Percentiles rank a stretch among this genome's conserved stretches.
Conservation (phyloP, 1,284 basidiomycete genomes). For the Boletus sp. region DNA sequence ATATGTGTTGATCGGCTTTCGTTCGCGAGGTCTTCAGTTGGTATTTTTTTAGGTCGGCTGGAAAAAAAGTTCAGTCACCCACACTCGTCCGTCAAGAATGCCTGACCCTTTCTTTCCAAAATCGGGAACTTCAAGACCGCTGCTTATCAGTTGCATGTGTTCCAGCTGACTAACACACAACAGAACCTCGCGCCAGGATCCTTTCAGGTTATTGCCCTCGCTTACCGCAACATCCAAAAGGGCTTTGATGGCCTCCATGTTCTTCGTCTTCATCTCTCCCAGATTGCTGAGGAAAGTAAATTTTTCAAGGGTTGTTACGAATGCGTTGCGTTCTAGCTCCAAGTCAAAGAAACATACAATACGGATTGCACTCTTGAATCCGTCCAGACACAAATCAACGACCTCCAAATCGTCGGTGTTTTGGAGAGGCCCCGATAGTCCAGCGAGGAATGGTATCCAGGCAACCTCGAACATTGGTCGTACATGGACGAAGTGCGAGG, state of each 20-base stretch:
- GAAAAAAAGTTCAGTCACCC: constrained; percentile 11
- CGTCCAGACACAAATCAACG: constrained; percentile 91
- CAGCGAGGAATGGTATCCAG: constrained; percentile 96
- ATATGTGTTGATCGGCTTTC: constrained; percentile 98
- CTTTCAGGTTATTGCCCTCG: constrained; percentile 93
- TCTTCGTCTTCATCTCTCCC: constrained; percentile 98
- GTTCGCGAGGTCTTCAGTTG: constrained; percentile 93
- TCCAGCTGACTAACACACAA: constrained; percentile 97
- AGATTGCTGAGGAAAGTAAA: constrained; percentile 97
- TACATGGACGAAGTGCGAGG: constrained; percentile 94
- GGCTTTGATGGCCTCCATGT: constrained; percentile 97
- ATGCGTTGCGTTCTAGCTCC: constrained; percentile 94
- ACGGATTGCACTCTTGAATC: constrained; percentile 91
- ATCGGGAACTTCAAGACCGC: constrained; percentile 84
- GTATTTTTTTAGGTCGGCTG: constrained; percentile 69
- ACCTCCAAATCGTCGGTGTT: constrained; percentile 91
- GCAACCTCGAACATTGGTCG: constrained; percentile 98
- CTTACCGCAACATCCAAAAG: constrained; percentile 91
- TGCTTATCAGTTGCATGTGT: constrained; percentile 95
- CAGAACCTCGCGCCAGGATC: constrained; percentile 95
- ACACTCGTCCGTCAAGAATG: constrained; percentile 5
- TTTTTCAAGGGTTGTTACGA: constrained; percentile 96
- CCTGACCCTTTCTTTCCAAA: constrained; percentile 77
- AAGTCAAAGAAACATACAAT: constrained; percentile 96
- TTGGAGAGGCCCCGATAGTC: constrained; percentile 89